Conservation (phyloP, 106 monocot species). For the Alisma plantagoaquatica region DNA sequence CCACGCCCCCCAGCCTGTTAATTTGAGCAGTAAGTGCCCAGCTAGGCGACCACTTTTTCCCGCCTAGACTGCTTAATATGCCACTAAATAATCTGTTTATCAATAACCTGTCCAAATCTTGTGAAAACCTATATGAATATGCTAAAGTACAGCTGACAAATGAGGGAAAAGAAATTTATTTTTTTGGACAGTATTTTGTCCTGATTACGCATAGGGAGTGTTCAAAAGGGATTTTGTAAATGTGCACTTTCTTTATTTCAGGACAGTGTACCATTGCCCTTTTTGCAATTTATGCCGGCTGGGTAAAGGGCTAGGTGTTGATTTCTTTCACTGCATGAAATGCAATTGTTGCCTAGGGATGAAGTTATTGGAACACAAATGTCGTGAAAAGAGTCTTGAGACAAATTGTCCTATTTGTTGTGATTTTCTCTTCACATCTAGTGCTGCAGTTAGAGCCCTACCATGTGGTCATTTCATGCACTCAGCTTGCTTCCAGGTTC, state of each 20-base stretch:
- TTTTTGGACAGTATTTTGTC: too few species aligned
- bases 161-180: too few species aligned
- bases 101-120: too few species aligned
- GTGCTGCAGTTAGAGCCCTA: slow-evolving; percentile 67
- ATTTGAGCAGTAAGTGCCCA: too few species aligned
- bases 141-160: too few species aligned
- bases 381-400: slow-evolving; percentile 80
- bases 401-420: slow-evolving; percentile 97
- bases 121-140: too few species aligned
- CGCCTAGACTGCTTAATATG: too few species aligned
- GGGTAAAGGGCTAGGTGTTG: slow-evolving; percentile 88
- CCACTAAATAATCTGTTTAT: too few species aligned
- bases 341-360: slow-evolving; percentile 98
- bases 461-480: slow-evolving; percentile 98
- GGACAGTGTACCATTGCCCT: slow-evolving; percentile 95
- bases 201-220: too few species aligned
- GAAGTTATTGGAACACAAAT: slow-evolving; percentile 87
- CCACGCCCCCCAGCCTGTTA: too few species aligned
- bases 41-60: too few species aligned
- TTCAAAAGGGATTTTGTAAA: too few species aligned
- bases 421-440: slow-evolving; percentile 94
- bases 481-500: slow-evolving; percentile 96
- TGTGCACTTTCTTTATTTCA: slow-evolving; percentile 25
- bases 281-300: slow-evolving; percentile 97
- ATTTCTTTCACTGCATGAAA: slow-evolving; percentile 98